A percentile compares a stretch with the other conserved stretches of the same genome.
Evolutionary conservation across 176 grass and related monocot genomes (phyloP).

Genomic region (Sorghum bicolor): DNA sequence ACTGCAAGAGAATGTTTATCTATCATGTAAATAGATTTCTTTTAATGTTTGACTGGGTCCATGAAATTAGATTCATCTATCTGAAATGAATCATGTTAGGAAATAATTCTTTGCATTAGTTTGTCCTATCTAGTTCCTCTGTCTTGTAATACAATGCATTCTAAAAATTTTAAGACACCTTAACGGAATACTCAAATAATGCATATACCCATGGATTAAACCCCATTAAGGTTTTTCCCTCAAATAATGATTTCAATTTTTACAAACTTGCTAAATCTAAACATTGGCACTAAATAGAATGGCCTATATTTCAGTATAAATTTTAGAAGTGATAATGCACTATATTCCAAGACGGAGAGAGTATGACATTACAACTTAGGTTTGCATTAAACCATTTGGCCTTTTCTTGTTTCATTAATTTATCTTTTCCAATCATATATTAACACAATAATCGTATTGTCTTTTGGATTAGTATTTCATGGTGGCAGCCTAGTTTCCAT

Average conservation of each 20-base stretch:
- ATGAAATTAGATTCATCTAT: neutral
- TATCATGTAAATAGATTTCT: neutral
- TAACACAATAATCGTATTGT: neutral
- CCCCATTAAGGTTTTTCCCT: neutral
- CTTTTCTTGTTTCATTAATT: neutral
- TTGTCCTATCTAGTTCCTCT: neutral
- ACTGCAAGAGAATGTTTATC: neutral
- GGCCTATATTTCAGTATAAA: neutral
- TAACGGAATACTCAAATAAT: neutral
- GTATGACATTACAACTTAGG: neutral
- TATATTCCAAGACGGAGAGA: neutral
- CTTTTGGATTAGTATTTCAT: neutral
- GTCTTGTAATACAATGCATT: neutral
- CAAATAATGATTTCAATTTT: neutral
- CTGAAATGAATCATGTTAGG: neutral
- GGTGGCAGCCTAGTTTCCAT: neutral
- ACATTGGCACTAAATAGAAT: neutral
- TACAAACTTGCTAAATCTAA: neutral
- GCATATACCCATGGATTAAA: neutral
- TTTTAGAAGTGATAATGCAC: neutral
- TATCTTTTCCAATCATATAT: neutral
- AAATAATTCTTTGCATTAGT: neutral
- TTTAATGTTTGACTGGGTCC: neutral
- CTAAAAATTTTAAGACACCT: neutral
- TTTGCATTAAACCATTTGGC: slow-evolving; percentile 5